phyloP scores from a whole-genome alignment of 2,329 filamentous ascomycete species.

The Epichloe gansuensis region DNA sequence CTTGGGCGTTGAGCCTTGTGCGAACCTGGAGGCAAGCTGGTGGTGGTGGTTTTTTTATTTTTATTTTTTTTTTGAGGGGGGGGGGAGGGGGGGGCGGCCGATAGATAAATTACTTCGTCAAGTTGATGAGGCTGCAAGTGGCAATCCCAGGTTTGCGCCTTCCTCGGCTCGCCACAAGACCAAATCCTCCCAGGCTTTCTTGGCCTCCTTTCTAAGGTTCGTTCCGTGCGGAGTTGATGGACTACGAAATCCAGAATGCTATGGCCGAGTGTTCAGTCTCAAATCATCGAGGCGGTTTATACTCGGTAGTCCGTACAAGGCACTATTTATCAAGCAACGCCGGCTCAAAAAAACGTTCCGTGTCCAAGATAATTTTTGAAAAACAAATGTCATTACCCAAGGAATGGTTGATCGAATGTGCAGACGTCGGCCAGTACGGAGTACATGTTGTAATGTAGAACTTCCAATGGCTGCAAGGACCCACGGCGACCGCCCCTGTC shows the following conservation, averaged over 20 bases:
- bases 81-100: background rate
- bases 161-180: background rate
- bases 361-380: no score
- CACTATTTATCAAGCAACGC: background rate
- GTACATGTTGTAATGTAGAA: background rate
- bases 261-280: background rate
- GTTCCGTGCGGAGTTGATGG: no score
- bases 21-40: no score
- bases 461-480: constrained; percentile 6
- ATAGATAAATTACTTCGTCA: background rate
- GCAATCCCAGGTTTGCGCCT: background rate
- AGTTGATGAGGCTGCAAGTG: background rate
- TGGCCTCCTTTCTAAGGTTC: no score
- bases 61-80: no score
- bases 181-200: background rate
- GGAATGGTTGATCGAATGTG: no score
- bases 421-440: no score
- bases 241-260: no score
- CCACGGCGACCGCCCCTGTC: background rate
- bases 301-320: background rate
- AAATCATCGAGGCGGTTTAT: background rate
- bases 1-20: no score
- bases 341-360: no score
- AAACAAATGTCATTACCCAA: no score
- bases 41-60: background rate